Evolutionary conservation across 2,329 filamentous ascomycete genomes (phyloP).

Genomic region (Ophiostoma piceae): DNA sequence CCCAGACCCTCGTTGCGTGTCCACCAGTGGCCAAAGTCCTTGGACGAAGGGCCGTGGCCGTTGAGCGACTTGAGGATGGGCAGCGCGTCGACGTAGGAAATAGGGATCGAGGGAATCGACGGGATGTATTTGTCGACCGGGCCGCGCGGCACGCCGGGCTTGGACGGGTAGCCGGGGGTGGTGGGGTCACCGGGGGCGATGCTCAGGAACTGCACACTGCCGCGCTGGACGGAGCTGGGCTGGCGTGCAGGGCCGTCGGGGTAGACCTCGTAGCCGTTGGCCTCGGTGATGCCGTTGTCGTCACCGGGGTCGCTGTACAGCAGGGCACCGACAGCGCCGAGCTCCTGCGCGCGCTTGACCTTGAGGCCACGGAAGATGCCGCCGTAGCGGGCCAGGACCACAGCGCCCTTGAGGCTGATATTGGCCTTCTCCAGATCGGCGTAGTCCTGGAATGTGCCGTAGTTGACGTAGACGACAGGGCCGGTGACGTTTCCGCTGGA

Average conservation of each 20-base stretch:
- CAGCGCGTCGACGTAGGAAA: conserved; percentile 25
- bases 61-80: conserved; percentile 58
- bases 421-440: conserved; percentile 73
- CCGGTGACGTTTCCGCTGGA: conserved; percentile 88
- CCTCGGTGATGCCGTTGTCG: conserved; percentile 74
- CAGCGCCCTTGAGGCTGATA: conserved; percentile 73
- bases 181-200: conserved; percentile 70
- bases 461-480: conserved; percentile 83
- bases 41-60: conserved; percentile 73
- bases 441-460: conserved; percentile 80
- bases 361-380: conserved; percentile 84
- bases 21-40: conserved; percentile 70
- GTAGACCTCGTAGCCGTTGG: conserved; percentile 73
- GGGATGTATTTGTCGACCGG: conserved; percentile 67
- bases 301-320: conserved; percentile 87
- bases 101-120: conserved; percentile 66
- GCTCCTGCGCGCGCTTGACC: conserved; percentile 83
- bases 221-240: conserved; percentile 83
- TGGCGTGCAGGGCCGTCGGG: conserved; percentile 82
- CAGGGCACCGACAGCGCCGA: conserved; percentile 80
- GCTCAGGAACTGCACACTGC: conserved; percentile 78
- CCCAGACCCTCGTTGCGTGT: conserved; percentile 62
- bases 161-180: conserved; percentile 88
- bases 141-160: conserved; percentile 74
- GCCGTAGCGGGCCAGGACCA: conserved; percentile 82